These are phyloP conservation scores for Monosporascus ibericus DNA, from an alignment of 2,329 filamentous ascomycete species.

Conservation along the genomic window DNA sequence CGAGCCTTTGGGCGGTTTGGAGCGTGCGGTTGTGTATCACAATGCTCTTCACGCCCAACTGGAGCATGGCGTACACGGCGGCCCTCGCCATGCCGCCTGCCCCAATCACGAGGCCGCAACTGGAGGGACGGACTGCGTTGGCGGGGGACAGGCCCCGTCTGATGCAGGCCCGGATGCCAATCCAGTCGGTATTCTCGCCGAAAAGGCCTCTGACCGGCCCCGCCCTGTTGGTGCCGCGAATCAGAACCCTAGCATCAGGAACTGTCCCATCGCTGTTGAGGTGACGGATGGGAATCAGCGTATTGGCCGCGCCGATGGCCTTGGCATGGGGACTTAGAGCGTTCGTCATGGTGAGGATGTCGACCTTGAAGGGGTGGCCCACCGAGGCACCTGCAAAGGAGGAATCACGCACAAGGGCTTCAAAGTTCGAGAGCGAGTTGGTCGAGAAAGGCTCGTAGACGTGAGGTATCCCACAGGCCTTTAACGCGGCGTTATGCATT, in stretches of 20 bases:
- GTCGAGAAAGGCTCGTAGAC: slow-evolving; percentile 60
- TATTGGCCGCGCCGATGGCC: slow-evolving; percentile 72
- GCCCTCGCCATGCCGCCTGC: slow-evolving; percentile 73
- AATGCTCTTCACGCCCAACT: slow-evolving; percentile 70
- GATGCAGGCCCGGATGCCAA: slow-evolving; percentile 69
- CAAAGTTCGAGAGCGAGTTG: slow-evolving; percentile 55
- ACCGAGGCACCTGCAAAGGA: slow-evolving; percentile 68
- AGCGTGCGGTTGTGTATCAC: slow-evolving; percentile 67
- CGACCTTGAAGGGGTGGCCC: slow-evolving; percentile 69
- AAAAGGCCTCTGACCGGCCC: slow-evolving; percentile 65
- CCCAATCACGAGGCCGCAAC: slow-evolving; percentile 55
- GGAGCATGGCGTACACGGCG: slow-evolving; percentile 71
- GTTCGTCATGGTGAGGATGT: slow-evolving; percentile 62
- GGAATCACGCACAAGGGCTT: slow-evolving; percentile 56
- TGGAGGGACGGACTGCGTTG: slow-evolving; percentile 53
- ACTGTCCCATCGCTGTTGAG: slow-evolving; percentile 51
- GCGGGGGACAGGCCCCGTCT: slow-evolving; percentile 67
- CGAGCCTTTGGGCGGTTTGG: slow-evolving; percentile 61
- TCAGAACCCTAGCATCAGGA: slow-evolving; percentile 46
- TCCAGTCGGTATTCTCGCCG: slow-evolving; percentile 78
- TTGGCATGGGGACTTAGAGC: slow-evolving; percentile 66
- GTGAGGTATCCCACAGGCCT: slow-evolving; percentile 63
- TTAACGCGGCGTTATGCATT: slow-evolving; percentile 69
- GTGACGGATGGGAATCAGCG: slow-evolving; percentile 63
- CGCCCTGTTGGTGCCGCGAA: slow-evolving; percentile 53